Percentiles rank a stretch among this genome's conserved stretches.
phyloP scores from a whole-genome alignment of 257 asterid species.

The Gardenia jasminoides region DNA sequence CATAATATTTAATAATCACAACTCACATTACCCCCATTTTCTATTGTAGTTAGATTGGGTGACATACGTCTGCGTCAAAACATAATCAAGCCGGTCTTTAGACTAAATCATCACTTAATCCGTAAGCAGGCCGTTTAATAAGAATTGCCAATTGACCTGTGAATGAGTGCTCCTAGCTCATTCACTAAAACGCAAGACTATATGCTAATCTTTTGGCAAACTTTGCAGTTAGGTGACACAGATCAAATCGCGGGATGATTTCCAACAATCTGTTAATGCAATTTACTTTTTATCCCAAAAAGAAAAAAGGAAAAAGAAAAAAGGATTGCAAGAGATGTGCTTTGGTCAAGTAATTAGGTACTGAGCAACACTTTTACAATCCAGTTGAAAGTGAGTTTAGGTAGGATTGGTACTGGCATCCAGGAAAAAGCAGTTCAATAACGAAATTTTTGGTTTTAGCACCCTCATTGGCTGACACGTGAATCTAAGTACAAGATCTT shows the following conservation, averaged over 20 bases:
- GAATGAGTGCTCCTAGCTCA: background rate
- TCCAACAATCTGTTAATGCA: no score
- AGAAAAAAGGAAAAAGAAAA: no score
- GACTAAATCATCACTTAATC: background rate
- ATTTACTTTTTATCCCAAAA: no score
- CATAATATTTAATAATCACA: background rate
- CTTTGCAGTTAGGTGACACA: background rate
- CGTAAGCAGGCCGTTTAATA: background rate
- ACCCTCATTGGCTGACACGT: background rate
- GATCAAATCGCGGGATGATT: no score
- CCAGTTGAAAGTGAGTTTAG: background rate
- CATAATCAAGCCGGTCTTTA: background rate
- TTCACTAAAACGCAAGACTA: background rate
- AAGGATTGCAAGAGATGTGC: background rate
- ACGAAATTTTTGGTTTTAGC: background rate
- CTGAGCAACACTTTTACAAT: background rate
- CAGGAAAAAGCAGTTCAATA: background rate
- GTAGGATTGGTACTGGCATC: background rate
- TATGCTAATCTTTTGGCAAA: background rate
- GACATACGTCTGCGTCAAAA: conserved; percentile 13
- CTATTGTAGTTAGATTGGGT: conserved; percentile 23
- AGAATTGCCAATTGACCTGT: background rate
- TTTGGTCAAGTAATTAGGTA: background rate
- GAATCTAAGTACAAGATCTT: background rate
- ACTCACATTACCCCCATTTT: background rate